Evolutionary conservation across 768 basidiomycete species (phyloP).

Genomic region (Amanita pallidorosea): DNA sequence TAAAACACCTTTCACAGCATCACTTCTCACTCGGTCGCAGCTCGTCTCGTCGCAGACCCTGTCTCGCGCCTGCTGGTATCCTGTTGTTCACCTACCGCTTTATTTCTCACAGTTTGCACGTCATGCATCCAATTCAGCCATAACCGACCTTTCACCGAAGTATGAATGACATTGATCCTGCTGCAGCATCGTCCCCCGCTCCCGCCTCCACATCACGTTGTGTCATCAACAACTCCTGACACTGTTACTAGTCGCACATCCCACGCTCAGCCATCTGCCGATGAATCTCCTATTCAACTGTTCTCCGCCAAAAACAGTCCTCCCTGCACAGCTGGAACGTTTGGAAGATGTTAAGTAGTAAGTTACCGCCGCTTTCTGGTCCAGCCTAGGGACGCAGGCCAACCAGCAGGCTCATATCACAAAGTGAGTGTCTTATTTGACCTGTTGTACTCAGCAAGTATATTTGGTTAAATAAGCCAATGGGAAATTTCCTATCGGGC

Average conservation of each 20-base stretch:
- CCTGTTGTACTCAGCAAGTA: too few relatives aligned
- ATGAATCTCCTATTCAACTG: slow-evolving; percentile 61
- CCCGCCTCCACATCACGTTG: not conserved
- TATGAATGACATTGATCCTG: not conserved
- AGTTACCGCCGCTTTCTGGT: slow-evolving; percentile 56
- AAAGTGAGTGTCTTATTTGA: too few relatives aligned
- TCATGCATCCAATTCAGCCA: too few relatives aligned
- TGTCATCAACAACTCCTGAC: slow-evolving; percentile 2
- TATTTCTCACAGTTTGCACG: too few relatives aligned
- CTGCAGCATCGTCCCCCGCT: not conserved
- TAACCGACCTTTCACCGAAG: too few relatives aligned
- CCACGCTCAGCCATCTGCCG: slow-evolving; percentile 58
- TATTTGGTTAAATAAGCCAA: too few relatives aligned
- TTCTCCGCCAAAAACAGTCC: slow-evolving; percentile 45
- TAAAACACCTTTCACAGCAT: too few relatives aligned
- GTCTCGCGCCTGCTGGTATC: too few relatives aligned
- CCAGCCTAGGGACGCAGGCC: slow-evolving; percentile 54
- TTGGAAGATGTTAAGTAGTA: slow-evolving; percentile 38
- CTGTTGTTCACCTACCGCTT: too few relatives aligned
- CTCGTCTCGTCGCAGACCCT: too few relatives aligned
- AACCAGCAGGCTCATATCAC: not conserved
- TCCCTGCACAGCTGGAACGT: slow-evolving; percentile 49
- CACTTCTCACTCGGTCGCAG: too few relatives aligned
- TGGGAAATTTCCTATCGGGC: too few relatives aligned
- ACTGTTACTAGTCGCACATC: slow-evolving; percentile 44